Base-by-base conservation (phyloP, 164 flowering plant genomes). In the Kingdonia uniflora region DNA sequence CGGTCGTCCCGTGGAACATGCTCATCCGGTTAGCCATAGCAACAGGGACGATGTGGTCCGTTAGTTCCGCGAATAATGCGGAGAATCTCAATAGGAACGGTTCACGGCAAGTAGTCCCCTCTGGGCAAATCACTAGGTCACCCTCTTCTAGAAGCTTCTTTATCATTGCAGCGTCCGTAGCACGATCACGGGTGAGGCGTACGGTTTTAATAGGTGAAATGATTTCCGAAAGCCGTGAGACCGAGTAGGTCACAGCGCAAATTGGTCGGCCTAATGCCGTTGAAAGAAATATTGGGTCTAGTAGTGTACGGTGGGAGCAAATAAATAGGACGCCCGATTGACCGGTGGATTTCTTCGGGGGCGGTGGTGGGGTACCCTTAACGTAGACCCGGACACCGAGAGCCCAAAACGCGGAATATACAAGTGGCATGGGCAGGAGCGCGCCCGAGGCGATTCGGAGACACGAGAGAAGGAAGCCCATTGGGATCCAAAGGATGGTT, bases 281-380 rank as follows among this genome's bases (percentile, higher is more conserved):
- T 10, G 68, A 42, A 2, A 77, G 46, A 56, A 44, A 71, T 7
- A 77, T 11, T 15, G 81, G 81, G 65, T 77, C 78, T 0, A 71
- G 26, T 3, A 72, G 61, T 1, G 96, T 79, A 14, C 82, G 67
- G 52, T 84, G 96, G 76, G 75, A 79, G 73, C 90, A 79, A 0
- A 80, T 69, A 50, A 75, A 84, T 53, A 84, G 76, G 7, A 58
- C 60, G 0, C 76, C 75, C 2, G 41, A 19, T 38, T 61, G 45
- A 23, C 20, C 53, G 40, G 25, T 33, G 42, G 7, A 42, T 53
- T 19, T 19, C 4, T 35, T 14, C 0, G 46, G 20, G 2, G 62
- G 26, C 8, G 20, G 33, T 29, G 59, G 60, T 37, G 13, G 45
- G 42, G 58, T 49, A 41, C 63, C 6, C 3, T 23, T 62, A 19